Conservation (phyloP, 257 asterid genomes). For the Solanum arcanum region DNA sequence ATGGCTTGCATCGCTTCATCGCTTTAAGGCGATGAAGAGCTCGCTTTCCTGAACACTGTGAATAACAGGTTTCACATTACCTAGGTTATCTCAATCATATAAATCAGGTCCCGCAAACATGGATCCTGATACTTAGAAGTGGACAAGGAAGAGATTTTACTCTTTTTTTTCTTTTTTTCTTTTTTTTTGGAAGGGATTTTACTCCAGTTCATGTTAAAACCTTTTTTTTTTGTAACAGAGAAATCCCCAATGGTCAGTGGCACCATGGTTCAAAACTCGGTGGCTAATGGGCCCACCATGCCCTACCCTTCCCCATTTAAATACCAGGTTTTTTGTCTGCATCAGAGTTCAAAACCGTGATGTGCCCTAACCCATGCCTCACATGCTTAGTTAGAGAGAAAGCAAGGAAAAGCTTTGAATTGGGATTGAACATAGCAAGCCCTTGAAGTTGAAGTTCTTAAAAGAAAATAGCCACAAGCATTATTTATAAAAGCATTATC, state of each 20-base stretch:
- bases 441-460: neutral
- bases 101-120: neutral
- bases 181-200: neutral
- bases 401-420: neutral
- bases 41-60: neutral
- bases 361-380: neutral
- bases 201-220: neutral
- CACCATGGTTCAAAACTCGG: neutral
- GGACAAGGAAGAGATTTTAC: neutral
- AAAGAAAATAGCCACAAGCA: neutral
- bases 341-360: neutral
- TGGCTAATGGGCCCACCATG: neutral
- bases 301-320: neutral
- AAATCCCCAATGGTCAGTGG: neutral
- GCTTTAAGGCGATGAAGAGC: no score
- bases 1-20: no score
- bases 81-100: neutral
- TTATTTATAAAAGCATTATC: neutral
- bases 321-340: neutral
- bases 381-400: neutral
- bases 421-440: neutral
- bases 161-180: neutral
- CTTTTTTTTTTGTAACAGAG: neutral
- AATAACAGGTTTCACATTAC: neutral
- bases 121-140: neutral